Base-by-base conservation (phyloP, 805 yeast genomes). In the Teunomyces funiuensis region DNA sequence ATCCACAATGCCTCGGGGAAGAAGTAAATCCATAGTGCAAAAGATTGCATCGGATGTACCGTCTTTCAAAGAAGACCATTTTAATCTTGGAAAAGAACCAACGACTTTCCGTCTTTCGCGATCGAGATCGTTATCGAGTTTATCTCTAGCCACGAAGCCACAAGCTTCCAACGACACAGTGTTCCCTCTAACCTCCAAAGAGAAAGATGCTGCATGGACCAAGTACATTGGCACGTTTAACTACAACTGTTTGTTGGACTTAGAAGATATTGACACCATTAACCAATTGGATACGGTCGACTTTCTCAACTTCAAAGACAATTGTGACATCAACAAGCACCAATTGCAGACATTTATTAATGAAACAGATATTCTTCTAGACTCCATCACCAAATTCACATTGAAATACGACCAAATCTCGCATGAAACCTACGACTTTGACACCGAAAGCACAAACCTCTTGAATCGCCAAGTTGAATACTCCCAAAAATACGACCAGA, bases 1-100 rank as follows among this genome's bases (percentile, higher is more conserved):
- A 10, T 11, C 15, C 17, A 18, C 11, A 13, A 69, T 69, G 74
- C 46, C 66, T 37, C 63, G 81, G 45, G 68, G 72, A 6, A 67
- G 88, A 53, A 72, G 82, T 41, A 74, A 76, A 44, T 82, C 89
- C 2, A 74, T 82, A 45, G 88, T 83, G 1, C 79, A 79, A 38
- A 61, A 67, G 22, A 80, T 83, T 36, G 88, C 88, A 0, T 59
- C 72, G 33, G 77, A 74, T 26, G 69, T 73, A 7, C 81, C 82
- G 15, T 28, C 55, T 2, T 61, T 62, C 15, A 47, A 58, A 2
- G 68, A 69, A 18, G 63, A 58, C 23, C 45, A 56, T 28, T 41
- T 53, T 25, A 42, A 44, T 28, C 51, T 55, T 7, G 61, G 46
- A n/a, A 40, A 17, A 13, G 36, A 43, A 13, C 26, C 30, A 7